Percentiles rank a stretch among this genome's conserved stretches.
Conservation (phyloP, 2,329 filamentous ascomycete genomes). For the Aspergillus floridensis region DNA sequence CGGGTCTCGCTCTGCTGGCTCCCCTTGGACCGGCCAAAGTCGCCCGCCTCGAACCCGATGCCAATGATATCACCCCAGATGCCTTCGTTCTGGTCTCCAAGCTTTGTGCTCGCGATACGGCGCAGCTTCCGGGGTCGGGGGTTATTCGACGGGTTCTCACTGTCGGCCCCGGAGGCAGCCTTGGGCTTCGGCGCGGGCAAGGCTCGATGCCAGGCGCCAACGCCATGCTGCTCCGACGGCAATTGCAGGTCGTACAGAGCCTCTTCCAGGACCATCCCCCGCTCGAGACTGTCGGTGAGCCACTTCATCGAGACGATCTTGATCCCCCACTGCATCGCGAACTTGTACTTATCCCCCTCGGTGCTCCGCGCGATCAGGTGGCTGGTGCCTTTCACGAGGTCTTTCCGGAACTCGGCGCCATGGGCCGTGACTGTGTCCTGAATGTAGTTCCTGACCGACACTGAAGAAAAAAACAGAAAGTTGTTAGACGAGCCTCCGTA, state of each 20-base stretch:
- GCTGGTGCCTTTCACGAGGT: slow-evolving; percentile 80
- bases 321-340: slow-evolving; percentile 79
- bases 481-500: not conserved
- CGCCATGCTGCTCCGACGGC: slow-evolving; percentile 68
- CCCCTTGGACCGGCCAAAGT: slow-evolving; percentile 25
- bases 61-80: slow-evolving; percentile 91
- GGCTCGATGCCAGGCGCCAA: slow-evolving; percentile 68
- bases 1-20: slow-evolving; percentile 25
- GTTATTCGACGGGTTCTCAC: slow-evolving; percentile 52
- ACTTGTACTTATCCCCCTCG: slow-evolving; percentile 84
- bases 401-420: slow-evolving; percentile 81
- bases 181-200: slow-evolving; percentile 28
- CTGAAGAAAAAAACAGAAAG: slow-evolving; percentile 34
- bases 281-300: slow-evolving; percentile 76
- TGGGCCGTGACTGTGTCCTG: slow-evolving; percentile 65
- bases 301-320: slow-evolving; percentile 78
- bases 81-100: slow-evolving; percentile 73
- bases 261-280: slow-evolving; percentile 91
- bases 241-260: slow-evolving; percentile 74
- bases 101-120: slow-evolving; percentile 79
- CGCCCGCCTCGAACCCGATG: slow-evolving; percentile 30
- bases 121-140: slow-evolving; percentile 76
- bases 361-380: slow-evolving; percentile 80
- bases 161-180: slow-evolving; percentile 31
- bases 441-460: slow-evolving; percentile 66